Conservation (phyloP, 2,329 filamentous ascomycete species). For the Nemania diffusa region DNA sequence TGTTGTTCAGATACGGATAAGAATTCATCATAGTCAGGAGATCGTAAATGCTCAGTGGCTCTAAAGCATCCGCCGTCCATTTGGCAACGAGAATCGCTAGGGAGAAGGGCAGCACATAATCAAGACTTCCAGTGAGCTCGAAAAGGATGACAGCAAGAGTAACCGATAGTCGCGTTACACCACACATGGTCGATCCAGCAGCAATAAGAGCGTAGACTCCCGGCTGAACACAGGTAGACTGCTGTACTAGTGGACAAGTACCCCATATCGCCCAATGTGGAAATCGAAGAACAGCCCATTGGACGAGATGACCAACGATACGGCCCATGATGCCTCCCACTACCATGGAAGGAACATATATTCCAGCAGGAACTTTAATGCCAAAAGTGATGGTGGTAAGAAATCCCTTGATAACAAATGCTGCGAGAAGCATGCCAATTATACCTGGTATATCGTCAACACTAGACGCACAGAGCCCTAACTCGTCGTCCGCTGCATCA, state of each 20-base stretch:
- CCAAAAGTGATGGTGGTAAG: conserved; percentile 93
- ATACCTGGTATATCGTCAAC: conserved; percentile 82
- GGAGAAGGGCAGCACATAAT: conserved; percentile 95
- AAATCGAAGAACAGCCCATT: conserved; percentile 80
- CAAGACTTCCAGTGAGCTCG: conserved; percentile 91
- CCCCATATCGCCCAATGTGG: conserved; percentile 79
- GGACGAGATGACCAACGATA: conserved; percentile 84
- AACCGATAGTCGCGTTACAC: conserved; percentile 91
- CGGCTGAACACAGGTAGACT: conserved; percentile 89
- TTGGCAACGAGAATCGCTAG: conserved; percentile 93
- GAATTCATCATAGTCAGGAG: conserved; percentile 96
- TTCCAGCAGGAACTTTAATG: conserved; percentile 95
- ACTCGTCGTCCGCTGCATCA: conserved; percentile 68
- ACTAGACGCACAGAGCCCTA: conserved; percentile 80
- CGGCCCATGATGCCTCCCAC: conserved; percentile 92
- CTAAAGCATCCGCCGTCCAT: conserved; percentile 96
- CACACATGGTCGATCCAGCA: conserved; percentile 97
- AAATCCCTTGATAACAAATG: conserved; percentile 89
- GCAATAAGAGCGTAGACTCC: conserved; percentile 97
- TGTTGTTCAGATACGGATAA: conserved; percentile 97
- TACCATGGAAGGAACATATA: conserved; percentile 99
- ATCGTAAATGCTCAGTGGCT: conserved; percentile 95
- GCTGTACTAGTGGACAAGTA: conserved; percentile 74
- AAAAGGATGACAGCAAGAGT: conserved; percentile 96
- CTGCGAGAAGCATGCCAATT: conserved; percentile 75